Evolutionary conservation across 108 stramenopile genomes (phyloP).

Genomic region (Nitzschia putrida): DNA sequence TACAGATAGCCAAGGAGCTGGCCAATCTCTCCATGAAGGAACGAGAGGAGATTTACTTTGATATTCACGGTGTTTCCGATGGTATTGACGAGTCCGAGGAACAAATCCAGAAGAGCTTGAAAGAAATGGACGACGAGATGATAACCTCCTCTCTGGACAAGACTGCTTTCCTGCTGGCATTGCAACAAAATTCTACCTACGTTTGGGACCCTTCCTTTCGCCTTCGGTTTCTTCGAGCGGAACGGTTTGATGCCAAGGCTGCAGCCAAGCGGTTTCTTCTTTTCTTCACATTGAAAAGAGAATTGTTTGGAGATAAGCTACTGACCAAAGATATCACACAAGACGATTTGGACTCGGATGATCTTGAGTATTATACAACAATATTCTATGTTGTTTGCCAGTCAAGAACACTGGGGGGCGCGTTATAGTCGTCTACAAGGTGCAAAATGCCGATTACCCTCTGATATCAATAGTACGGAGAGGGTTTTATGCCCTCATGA

Average conservation of each 20-base stretch:
- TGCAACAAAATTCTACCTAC: slow-evolving; percentile 12
- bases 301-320: slow-evolving; percentile 40
- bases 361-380: slow-evolving; percentile 9
- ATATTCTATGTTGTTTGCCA: slow-evolving; percentile 4
- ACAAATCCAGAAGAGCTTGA: background rate
- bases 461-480: background rate
- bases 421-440: background rate
- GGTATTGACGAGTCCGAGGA: slow-evolving; percentile 22
- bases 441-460: background rate
- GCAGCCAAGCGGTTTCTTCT: slow-evolving; percentile 32
- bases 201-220: slow-evolving; percentile 26
- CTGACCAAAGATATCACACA: slow-evolving; percentile 26
- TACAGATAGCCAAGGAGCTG: slow-evolving; percentile 15
- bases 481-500: slow-evolving; percentile 14
- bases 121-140: slow-evolving; percentile 22
- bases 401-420: slow-evolving; percentile 23
- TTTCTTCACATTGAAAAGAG: slow-evolving; percentile 42
- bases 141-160: background rate
- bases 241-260: slow-evolving; percentile 29
- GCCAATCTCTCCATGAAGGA: slow-evolving; percentile 11
- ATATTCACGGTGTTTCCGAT: slow-evolving; percentile 34
- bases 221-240: slow-evolving; percentile 42
- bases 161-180: background rate
- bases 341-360: slow-evolving; percentile 23
- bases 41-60: slow-evolving; percentile 25